Evolutionary conservation across 2,329 filamentous ascomycete genomes (phyloP).

Genomic region (Penicillium occitanis): DNA sequence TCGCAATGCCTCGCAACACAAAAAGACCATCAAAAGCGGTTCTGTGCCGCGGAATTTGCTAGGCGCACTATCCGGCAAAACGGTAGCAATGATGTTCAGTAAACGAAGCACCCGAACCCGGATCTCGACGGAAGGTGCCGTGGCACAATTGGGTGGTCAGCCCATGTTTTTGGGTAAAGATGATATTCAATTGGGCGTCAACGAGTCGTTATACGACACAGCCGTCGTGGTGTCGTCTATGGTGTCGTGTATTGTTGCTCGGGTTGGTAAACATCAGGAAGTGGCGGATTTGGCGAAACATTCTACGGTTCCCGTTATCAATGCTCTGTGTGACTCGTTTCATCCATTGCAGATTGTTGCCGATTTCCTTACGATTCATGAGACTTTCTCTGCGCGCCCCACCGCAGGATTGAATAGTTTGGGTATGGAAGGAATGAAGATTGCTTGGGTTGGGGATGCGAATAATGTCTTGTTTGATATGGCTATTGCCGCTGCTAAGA

Average conservation of each 20-base stretch:
- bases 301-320: conserved; percentile 78
- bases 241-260: conserved; percentile 79
- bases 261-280: conserved; percentile 75
- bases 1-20: conserved; percentile 75
- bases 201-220: conserved; percentile 93
- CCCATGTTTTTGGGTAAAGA: conserved; percentile 96
- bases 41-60: conserved; percentile 60
- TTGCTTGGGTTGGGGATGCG: conserved; percentile 94
- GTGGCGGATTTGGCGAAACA: conserved; percentile 68
- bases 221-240: conserved; percentile 91
- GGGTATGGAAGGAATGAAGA: conserved; percentile 77
- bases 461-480: conserved; percentile 97
- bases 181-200: conserved; percentile 92
- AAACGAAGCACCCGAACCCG: conserved; percentile 93
- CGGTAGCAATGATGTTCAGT: conserved; percentile 93
- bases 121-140: conserved; percentile 87
- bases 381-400: conserved; percentile 62
- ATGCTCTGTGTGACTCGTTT: conserved; percentile 83
- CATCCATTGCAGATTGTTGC: conserved; percentile 94
- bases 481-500: conserved; percentile 81
- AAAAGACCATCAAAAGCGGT: conserved; percentile 71
- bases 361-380: conserved; percentile 87
- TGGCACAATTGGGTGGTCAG: conserved; percentile 83
- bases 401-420: conserved; percentile 49
- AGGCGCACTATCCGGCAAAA: conserved; percentile 68